Evolutionary conservation across 768 basidiomycete species (phyloP).

Genomic region (Cubamyces lactineus): DNA sequence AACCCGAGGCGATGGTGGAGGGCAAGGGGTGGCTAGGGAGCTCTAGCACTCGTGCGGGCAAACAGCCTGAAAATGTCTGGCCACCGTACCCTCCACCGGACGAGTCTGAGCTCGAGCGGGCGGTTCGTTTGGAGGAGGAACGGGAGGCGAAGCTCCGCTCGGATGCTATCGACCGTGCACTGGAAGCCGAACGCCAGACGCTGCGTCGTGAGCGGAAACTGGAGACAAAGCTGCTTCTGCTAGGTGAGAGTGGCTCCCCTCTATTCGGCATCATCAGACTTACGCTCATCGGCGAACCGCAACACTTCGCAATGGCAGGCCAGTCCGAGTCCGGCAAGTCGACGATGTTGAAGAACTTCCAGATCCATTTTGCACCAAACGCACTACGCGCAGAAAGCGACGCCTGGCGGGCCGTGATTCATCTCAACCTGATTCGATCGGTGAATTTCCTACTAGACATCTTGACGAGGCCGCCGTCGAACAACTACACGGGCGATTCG

Average conservation of each 20-base stretch:
- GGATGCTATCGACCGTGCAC: conserved; percentile 57
- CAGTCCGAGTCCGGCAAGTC: conserved; percentile 74
- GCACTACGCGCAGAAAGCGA: conserved; percentile 59
- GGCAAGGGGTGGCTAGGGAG: not conserved
- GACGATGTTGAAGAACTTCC: conserved; percentile 68
- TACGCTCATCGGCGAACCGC: not conserved
- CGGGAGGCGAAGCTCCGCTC: conserved; percentile 53
- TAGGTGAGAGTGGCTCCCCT: conserved; percentile 45
- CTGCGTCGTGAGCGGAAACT: conserved; percentile 39
- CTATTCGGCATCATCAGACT: not conserved
- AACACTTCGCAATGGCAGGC: conserved; percentile 39
- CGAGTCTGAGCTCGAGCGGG: conserved; percentile 48
- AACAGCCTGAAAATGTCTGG: conserved; percentile 27
- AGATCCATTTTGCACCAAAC: conserved; percentile 61
- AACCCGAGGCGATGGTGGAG: not conserved
- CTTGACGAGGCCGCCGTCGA: conserved; percentile 37
- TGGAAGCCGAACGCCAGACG: conserved; percentile 50
- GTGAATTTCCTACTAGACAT: conserved; percentile 48
- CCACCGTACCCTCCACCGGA: conserved; percentile 38
- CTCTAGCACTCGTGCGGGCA: not conserved
- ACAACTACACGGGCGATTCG: not conserved
- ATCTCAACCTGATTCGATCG: conserved; percentile 67
- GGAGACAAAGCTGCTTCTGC: conserved; percentile 55
- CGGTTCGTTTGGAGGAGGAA: conserved; percentile 46
- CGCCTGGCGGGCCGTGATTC: conserved; percentile 67